These are phyloP conservation scores for Rhizophagus sp. DNA, from an alignment of 192 early-diverging fungal genomes.

Conservation along the genomic window DNA sequence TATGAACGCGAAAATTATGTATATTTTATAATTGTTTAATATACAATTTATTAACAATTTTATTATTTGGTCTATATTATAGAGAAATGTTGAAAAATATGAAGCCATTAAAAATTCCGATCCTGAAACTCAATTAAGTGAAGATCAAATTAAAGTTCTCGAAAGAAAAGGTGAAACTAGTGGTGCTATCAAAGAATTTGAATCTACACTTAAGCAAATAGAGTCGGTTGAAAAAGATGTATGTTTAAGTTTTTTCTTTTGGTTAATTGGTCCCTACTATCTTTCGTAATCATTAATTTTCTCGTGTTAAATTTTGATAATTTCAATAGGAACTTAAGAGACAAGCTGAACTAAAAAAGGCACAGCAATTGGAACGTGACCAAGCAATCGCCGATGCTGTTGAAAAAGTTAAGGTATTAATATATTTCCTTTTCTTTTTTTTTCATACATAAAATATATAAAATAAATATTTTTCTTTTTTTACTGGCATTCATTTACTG, in stretches of 20 bases:
- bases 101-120: not conserved
- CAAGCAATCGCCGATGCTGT: conserved; percentile 19
- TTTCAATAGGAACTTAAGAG: conserved; percentile 13
- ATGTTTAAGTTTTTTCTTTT: not conserved
- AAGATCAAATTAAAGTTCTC: conserved; percentile 12
- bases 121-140: not conserved
- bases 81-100: conserved; percentile 14
- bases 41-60: not conserved
- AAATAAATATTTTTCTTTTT: not conserved
- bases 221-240: conserved; percentile 14
- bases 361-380: conserved; percentile 14
- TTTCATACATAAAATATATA: not conserved
- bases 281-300: not conserved
- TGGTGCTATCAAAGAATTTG: conserved; percentile 6
- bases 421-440: not conserved
- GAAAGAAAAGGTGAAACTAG: conserved; percentile 21
- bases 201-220: not conserved
- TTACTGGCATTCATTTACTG: not conserved
- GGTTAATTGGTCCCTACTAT: not conserved
- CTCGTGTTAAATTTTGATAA: too few relatives aligned
- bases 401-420: conserved; percentile 10
- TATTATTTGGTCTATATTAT: too few relatives aligned
- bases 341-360: conserved; percentile 4
- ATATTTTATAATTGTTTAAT: not conserved
- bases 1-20: not conserved